phyloP scores from a whole-genome alignment of 106 monocot species.

The Dendrobium nobile region DNA sequence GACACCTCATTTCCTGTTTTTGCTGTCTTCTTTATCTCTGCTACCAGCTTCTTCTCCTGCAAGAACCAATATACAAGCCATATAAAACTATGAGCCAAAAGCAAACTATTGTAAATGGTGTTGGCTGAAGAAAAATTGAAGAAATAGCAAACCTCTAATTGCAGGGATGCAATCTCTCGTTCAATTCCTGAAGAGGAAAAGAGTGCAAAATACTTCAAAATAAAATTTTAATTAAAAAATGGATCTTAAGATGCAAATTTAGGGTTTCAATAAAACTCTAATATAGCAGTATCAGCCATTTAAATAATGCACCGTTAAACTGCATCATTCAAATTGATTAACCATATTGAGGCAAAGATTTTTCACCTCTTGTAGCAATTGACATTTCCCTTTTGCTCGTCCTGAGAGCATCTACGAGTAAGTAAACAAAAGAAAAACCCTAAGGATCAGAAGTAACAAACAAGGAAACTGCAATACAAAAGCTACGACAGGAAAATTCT shows the following conservation, averaged over 20 bases:
- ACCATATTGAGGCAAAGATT: not conserved
- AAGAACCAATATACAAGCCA: constrained; percentile 6
- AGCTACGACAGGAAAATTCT: not conserved
- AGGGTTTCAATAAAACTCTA: not conserved
- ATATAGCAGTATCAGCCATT: not conserved
- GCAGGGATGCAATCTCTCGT: constrained; percentile 77
- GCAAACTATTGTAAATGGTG: not conserved
- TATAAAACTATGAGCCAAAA: not conserved
- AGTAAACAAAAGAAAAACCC: not conserved
- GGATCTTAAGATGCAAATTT: not conserved
- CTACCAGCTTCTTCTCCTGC: constrained; percentile 91
- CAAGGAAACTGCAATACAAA: not conserved
- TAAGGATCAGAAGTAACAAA: not conserved
- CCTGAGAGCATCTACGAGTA: constrained; percentile 66
- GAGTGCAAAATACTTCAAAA: not conserved
- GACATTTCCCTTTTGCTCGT: constrained; percentile 89
- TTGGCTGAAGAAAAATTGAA: not conserved
- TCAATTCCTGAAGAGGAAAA: constrained; percentile 49
- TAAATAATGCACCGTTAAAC: not conserved
- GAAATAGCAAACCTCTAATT: constrained; percentile 51
- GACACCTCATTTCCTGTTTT: constrained; percentile 89
- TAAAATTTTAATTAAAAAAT: not conserved
- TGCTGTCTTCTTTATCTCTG: constrained; percentile 91
- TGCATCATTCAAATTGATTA: not conserved
- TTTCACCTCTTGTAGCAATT: constrained; percentile 74